phyloP scores from a whole-genome alignment of 495 filamentous ascomycete genomes.

The Aspergillus olivimuriae region DNA sequence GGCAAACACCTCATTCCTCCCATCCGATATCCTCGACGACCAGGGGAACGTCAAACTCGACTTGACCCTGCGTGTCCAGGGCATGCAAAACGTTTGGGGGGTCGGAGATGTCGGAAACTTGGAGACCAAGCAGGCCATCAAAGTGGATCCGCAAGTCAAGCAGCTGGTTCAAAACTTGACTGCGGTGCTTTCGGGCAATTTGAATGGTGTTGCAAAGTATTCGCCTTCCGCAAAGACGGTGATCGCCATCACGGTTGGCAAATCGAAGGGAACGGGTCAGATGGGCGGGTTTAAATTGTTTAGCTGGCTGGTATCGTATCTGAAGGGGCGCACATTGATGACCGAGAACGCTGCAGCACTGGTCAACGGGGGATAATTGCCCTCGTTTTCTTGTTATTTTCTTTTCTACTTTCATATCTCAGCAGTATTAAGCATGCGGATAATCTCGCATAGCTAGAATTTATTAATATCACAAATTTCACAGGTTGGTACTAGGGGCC shows the following conservation, averaged over 20 bases:
- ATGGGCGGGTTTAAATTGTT: neutral
- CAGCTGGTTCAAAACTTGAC: neutral
- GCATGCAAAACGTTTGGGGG: neutral
- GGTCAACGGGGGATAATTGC: too few species aligned
- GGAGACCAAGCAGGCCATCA: neutral
- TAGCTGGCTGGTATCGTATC: neutral
- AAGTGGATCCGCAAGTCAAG: neutral
- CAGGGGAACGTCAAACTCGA: neutral
- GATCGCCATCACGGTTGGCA: neutral
- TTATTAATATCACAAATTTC: too few species aligned
- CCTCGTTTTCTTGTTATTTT: too few species aligned
- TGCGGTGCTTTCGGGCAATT: neutral
- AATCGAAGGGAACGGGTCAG: neutral
- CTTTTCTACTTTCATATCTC: too few species aligned
- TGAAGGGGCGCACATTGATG: neutral
- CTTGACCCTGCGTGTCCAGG: neutral
- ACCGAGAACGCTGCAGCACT: neutral
- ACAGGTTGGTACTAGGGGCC: too few species aligned
- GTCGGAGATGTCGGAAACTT: neutral
- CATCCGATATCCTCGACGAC: neutral
- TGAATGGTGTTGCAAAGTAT: neutral
- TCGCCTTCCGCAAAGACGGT: neutral
- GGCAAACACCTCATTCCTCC: neutral
- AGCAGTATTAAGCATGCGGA: too few species aligned
- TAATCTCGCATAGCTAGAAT: too few species aligned